Conservation (phyloP, 202 grass and related monocot genomes). For the Eragrostis tef region DNA sequence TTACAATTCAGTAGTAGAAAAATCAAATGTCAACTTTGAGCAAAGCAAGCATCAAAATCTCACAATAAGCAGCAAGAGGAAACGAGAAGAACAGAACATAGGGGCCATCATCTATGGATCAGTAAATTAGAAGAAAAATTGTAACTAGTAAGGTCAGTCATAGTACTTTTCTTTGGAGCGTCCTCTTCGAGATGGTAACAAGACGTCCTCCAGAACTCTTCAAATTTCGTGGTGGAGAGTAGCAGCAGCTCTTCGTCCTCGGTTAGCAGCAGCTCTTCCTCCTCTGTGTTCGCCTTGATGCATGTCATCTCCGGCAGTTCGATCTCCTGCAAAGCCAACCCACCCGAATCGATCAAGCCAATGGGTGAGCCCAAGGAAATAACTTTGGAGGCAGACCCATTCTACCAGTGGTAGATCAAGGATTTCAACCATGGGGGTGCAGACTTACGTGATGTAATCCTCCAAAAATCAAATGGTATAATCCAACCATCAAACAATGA, state of each 20-base stretch:
- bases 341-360: background rate
- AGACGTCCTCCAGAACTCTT: conserved; percentile 71
- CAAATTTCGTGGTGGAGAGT: conserved; percentile 44
- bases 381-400: background rate
- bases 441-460: too few species aligned
- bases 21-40: background rate
- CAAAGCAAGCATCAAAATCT: background rate
- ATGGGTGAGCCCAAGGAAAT: background rate
- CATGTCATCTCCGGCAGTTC: conserved; percentile 53
- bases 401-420: background rate
- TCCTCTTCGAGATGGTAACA: conserved; percentile 76
- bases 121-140: background rate
- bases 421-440: too few species aligned
- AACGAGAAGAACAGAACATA: background rate
- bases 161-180: conserved; percentile 68
- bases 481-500: too few species aligned
- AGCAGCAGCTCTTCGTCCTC: too few species aligned
- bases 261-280: conserved; percentile 32
- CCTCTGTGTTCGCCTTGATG: conserved; percentile 40
- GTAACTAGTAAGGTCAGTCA: background rate
- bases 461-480: too few species aligned
- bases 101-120: too few species aligned
- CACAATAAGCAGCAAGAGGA: conserved; percentile 13
- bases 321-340: conserved; percentile 56
- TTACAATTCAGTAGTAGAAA: background rate